Evolutionary conservation across 2,329 filamentous ascomycete species (phyloP), one percentile per base, ranked within the genome.

Genomic region (Tolypocladium tundrense): DNA sequence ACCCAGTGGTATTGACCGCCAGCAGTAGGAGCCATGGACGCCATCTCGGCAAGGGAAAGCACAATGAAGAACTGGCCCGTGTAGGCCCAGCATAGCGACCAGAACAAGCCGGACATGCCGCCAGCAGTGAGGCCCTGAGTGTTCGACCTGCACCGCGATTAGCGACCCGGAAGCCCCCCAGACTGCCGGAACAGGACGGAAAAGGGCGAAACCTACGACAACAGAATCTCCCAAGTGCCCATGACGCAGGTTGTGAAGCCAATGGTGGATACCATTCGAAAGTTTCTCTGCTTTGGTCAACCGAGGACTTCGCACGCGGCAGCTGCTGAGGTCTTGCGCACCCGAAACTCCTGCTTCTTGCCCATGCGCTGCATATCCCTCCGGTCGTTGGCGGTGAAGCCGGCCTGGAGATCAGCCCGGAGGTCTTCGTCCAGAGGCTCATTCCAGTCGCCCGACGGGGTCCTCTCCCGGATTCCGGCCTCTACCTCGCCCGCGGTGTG

Each of bases 1-100:
- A 82, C 79, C 80, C 80, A 83, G 62, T 82, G 79, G 60, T 83
- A 84, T 63, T 84, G 81, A 1, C 82, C 81, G 19, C 81, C 81
- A 4, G 77, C 76, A 0, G 79, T 84, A 0, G 82, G 82, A 4
- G 80, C 79, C 72, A 80, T 80, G 7, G 77, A 79, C 1, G 75
- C 76, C 72, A 80, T 77, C 61, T 80, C 78, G 8, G 76, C 76
- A 69, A 80, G 74, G 4, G 74, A 77, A 69, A 74, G 45, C 67
- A 72, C 55, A 14, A 73, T 62, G 14, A 78, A 65, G 62, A 70
- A 77, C 55, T 59, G 55, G 35, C 59, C 59, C 19, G 45, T 24
- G 33, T 62, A 58, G 5, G 61, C 39, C 60, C 60, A 63, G 40
- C 57, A 57, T 16, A 63, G 51, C 10, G 59, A 62, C 61, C 61